A percentile compares a stretch with the other conserved stretches of the same genome.
Evolutionary conservation across 2,329 filamentous ascomycete genomes (phyloP).

Genomic region (Aspergillus brunneoviolaceus): DNA sequence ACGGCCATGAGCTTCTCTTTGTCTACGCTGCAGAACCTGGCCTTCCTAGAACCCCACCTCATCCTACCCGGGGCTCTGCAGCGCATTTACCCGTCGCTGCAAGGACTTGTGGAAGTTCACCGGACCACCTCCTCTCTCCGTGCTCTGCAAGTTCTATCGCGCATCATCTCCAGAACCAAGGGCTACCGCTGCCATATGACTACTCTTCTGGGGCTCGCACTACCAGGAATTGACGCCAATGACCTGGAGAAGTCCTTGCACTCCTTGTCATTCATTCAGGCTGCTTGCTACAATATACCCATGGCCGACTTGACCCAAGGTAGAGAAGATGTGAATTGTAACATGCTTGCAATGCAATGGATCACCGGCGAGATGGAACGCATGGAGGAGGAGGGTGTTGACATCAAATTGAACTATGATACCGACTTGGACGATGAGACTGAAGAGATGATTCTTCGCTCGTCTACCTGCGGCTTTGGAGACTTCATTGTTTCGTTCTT

Average conservation of each 20-base stretch:
- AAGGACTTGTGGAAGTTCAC: constrained; percentile 95
- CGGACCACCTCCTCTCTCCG: constrained; percentile 91
- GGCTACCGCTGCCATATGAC: constrained; percentile 97
- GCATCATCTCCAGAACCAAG: constrained; percentile 86
- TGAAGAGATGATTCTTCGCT: constrained; percentile 83
- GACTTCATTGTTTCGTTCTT: constrained; percentile 90
- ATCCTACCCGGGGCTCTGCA: constrained; percentile 92
- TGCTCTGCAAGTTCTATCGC: constrained; percentile 86
- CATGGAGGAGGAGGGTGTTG: constrained; percentile 83
- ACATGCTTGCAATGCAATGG: constrained; percentile 82
- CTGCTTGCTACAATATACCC: constrained; percentile 93
- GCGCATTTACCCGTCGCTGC: constrained; percentile 93
- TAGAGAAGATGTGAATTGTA: constrained; percentile 67
- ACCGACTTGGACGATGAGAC: constrained; percentile 79
- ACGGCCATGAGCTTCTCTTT: constrained; percentile 91
- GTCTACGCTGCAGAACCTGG: constrained; percentile 82
- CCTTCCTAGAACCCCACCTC: constrained; percentile 85
- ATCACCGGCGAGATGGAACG: constrained; percentile 91
- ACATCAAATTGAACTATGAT: constrained; percentile 81
- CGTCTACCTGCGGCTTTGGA: constrained; percentile 88
- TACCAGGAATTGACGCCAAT: constrained; percentile 96
- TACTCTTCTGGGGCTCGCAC: constrained; percentile 82
- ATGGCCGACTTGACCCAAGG: constrained; percentile 77
- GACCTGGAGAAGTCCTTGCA: constrained; percentile 95
- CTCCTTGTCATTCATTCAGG: constrained; percentile 91